These are phyloP conservation scores for Sarcodon aspratus DNA, from an alignment of 768 basidiomycete genomes.

Conservation along the genomic window DNA sequence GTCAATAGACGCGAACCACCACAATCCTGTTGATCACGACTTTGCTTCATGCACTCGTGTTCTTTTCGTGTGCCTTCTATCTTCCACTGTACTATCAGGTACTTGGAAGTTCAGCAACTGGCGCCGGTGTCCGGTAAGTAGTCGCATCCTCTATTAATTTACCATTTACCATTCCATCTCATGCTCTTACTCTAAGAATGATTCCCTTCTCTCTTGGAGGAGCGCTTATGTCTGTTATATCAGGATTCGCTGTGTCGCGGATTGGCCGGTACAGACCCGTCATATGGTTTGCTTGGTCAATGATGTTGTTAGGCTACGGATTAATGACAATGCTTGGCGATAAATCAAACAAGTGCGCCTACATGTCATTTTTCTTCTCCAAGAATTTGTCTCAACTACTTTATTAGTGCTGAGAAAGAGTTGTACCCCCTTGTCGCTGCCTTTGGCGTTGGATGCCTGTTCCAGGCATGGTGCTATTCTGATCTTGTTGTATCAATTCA, in stretches of 20 bases:
- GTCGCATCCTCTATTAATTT: too few relatives aligned
- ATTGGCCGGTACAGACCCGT: conserved; percentile 47
- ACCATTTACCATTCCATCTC: background rate
- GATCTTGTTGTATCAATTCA: background rate
- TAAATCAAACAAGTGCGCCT: conserved; percentile 33
- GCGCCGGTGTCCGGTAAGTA: conserved; percentile 51
- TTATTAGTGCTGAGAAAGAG: conserved; percentile 35
- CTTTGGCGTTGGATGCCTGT: conserved; percentile 52
- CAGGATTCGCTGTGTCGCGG: conserved; percentile 47
- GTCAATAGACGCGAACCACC: conserved; percentile 58
- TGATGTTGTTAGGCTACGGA: conserved; percentile 56
- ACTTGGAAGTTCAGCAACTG: conserved; percentile 64
- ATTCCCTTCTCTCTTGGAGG: conserved; percentile 58
- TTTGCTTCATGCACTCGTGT: conserved; percentile 54
- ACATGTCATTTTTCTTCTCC: background rate
- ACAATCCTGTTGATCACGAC: conserved; percentile 41
- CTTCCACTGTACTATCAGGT: conserved; percentile 74
- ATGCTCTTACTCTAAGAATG: conserved; percentile 35
- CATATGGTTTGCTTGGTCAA: conserved; percentile 49
- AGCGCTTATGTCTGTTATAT: conserved; percentile 38
- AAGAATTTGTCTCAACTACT: background rate
- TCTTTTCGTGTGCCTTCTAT: conserved; percentile 55
- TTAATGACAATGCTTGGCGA: conserved; percentile 62
- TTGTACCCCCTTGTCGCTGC: conserved; percentile 59
- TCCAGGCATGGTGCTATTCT: conserved; percentile 27